Evolutionary conservation across 1,284 basidiomycete species (phyloP), one percentile per base, ranked within the genome.

Genomic region (Testicularia cyperi): DNA sequence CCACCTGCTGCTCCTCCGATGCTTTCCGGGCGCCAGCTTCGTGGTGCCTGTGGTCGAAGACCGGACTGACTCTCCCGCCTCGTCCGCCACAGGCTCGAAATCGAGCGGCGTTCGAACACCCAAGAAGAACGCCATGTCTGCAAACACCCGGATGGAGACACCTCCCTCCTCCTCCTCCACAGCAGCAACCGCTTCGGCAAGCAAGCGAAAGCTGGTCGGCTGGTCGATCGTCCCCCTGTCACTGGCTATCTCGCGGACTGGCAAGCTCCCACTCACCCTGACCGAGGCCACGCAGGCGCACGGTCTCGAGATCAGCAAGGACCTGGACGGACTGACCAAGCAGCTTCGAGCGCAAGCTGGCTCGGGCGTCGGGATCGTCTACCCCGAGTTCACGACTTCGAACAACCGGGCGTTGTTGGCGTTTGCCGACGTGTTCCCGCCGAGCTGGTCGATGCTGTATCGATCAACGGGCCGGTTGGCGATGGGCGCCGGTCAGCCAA

Each of bases 361-460:
- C 52, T 0, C 44, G 63, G 0, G 42, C 61, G 2, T 64, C 27
- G 1, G 13, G 30, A n/a, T 65, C 16, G 4, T 72, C 1, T 74
- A 74, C 34, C 73, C 73, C 0, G 73, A 75, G 35, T 55, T 65
- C 9, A 45, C 48, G 2, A 65, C 54, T 2, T 49, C 44, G 8
- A 67, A 63, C 52, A 52, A 54, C 27, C 47, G 56, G 2, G 65
- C 53, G 4, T 28, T 63, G 2, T 49, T 67, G 10, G 26, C 24
- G n/a, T 38, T 29, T 37, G 10, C 30, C 30, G 9, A 8, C 18
- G 8, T 32, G 10, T 8, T 18, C 8, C 26, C 26, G 26, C n/a
- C 26, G 9, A 10, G 10, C n/a, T 27, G 26, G 26, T 10, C 9
- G 10, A 27, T 27, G 26, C n/a, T 27, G 26, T 27, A 10, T n/a